Percentiles rank a stretch among this genome's conserved stretches.
Evolutionary conservation across 345 rosid genomes (phyloP).

Genomic region (Boechera retrofracta): DNA sequence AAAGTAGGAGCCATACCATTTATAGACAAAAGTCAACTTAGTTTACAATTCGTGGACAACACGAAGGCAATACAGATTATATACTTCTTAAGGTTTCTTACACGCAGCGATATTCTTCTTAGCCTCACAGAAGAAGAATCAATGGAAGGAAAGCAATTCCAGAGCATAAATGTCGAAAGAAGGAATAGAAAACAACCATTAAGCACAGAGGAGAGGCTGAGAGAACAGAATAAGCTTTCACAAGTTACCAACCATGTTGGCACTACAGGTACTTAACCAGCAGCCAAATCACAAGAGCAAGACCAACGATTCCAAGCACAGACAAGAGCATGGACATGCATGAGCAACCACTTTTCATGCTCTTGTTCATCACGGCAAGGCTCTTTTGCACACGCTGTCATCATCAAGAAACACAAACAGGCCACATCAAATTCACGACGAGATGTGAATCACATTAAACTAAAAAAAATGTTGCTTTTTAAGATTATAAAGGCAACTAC

Average conservation of each 20-base stretch:
- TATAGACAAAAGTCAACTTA: constrained; percentile 19
- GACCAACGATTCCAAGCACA: constrained; percentile 76
- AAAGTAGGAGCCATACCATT: constrained; percentile 7
- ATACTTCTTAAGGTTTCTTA: constrained; percentile 26
- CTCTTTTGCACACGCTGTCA: constrained; percentile 92
- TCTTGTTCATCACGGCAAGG: constrained; percentile 87
- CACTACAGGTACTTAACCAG: constrained; percentile 82
- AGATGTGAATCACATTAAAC: constrained; percentile 8
- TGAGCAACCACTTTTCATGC: constrained; percentile 90
- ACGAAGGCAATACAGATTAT: constrained; percentile 24
- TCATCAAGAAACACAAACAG: constrained; percentile 28
- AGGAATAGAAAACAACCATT: constrained; percentile 17
- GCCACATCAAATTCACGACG: constrained; percentile 16
- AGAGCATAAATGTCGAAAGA: constrained; percentile 21
- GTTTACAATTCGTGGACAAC: constrained; percentile 16
- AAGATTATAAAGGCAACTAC: not conserved
- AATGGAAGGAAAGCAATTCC: not conserved
- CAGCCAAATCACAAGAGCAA: constrained; percentile 68
- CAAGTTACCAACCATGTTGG: constrained; percentile 2
- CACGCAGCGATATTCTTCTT: constrained; percentile 26
- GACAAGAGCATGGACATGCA: constrained; percentile 89
- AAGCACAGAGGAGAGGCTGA: constrained; percentile 20
- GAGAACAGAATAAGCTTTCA: not conserved
- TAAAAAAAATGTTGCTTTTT: not conserved
- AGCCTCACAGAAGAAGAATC: constrained; percentile 19